Percentiles rank a stretch among this genome's conserved stretches.
phyloP scores from a whole-genome alignment of 208 protist genomes.

The Leishmania arabica region DNA sequence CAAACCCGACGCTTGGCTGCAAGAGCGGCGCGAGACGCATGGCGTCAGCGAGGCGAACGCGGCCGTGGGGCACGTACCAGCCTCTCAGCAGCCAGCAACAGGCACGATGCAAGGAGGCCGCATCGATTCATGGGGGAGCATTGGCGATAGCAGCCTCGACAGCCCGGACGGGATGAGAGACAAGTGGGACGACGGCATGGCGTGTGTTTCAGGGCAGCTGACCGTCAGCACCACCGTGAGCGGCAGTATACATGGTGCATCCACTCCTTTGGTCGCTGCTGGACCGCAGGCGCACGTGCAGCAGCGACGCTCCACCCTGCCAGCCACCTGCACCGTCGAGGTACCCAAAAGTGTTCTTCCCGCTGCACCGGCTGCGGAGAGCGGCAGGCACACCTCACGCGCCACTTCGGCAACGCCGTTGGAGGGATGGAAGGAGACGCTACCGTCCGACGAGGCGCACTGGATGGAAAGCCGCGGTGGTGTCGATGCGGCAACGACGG shows the following conservation, averaged over 20 bases:
- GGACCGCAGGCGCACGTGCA: not conserved
- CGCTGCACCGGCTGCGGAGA: not conserved
- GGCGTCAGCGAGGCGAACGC: not conserved
- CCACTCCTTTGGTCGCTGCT: not conserved
- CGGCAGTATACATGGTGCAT: not conserved
- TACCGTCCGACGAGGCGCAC: not conserved
- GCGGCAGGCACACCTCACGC: not conserved
- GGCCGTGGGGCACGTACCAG: not conserved
- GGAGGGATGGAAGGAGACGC: not conserved
- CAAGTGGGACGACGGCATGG: not conserved
- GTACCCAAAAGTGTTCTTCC: not conserved
- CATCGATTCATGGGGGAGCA: constrained; percentile 22
- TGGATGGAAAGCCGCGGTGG: not conserved
- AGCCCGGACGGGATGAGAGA: not conserved
- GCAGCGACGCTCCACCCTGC: not conserved
- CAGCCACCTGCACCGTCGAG: not conserved
- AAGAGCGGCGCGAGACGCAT: not conserved
- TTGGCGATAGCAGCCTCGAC: not conserved
- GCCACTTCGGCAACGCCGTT: not conserved
- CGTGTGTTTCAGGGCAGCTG: not conserved
- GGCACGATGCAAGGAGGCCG: not conserved
- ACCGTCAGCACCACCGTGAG: not conserved
- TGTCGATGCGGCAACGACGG: not conserved
- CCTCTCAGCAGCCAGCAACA: not conserved
- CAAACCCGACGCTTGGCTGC: not conserved